These are phyloP conservation scores for Cytospora paraplurivora DNA, from an alignment of 2,329 filamentous ascomycete species.

Conservation along the genomic window DNA sequence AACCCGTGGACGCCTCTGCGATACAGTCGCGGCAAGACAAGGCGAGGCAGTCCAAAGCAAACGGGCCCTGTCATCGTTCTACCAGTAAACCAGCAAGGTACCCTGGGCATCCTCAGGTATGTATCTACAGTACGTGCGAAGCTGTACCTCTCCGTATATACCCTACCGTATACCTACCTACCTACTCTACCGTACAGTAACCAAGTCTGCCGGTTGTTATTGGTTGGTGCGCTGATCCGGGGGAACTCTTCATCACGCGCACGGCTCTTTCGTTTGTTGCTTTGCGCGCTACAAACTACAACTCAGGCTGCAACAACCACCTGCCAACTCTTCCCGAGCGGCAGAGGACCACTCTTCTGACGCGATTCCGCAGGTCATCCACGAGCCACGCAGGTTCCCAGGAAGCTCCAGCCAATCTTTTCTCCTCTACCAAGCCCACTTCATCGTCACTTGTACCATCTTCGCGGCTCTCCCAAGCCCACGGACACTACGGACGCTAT, in stretches of 20 bases:
- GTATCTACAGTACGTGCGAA: slow-evolving; percentile 13
- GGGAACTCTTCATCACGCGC: slow-evolving; percentile 4
- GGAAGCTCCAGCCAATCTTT: slow-evolving; percentile 35
- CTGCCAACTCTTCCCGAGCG: slow-evolving; percentile 20
- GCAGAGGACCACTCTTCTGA: slow-evolving; percentile 38
- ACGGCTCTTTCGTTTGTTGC: slow-evolving; percentile 12
- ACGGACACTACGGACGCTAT: slow-evolving; percentile 13
- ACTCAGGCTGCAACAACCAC: slow-evolving; percentile 8
- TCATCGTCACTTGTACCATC: slow-evolving; percentile 15
- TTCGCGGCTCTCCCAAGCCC: slow-evolving; percentile 12
- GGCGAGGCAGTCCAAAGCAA: slow-evolving; percentile 14
- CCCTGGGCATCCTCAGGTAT: slow-evolving; percentile 23
- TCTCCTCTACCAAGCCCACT: slow-evolving; percentile 25
- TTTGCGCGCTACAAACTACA: slow-evolving; percentile 23
- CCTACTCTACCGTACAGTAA: neutral
- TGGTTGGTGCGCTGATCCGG: slow-evolving; percentile 28
- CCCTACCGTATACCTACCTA: neutral
- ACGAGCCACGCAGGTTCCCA: slow-evolving; percentile 33
- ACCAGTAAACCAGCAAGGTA: slow-evolving; percentile 20
- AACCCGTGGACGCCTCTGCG: slow-evolving; percentile 25
- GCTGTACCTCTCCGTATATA: neutral
- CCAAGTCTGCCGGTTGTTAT: neutral
- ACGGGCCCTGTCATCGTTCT: slow-evolving; percentile 20
- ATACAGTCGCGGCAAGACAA: slow-evolving; percentile 6
- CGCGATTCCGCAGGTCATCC: slow-evolving; percentile 42